phyloP scores from a whole-genome alignment of 208 protist genomes.

The Leishmania guyanensis region DNA sequence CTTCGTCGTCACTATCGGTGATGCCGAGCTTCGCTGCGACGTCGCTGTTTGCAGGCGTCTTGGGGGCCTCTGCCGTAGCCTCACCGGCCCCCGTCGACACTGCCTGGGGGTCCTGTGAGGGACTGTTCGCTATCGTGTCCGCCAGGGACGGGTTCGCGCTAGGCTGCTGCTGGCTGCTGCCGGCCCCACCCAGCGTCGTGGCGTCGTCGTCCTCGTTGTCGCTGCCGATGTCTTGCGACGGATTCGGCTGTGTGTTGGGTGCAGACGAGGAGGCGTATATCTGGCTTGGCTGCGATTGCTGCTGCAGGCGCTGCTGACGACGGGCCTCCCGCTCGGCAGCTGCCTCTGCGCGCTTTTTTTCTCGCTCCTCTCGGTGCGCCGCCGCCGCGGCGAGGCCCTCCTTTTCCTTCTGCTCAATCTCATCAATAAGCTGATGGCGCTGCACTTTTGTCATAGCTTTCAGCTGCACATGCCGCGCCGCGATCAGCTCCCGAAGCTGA shows the following conservation, averaged over 20 bases:
- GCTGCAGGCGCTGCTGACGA: conserved; percentile 25
- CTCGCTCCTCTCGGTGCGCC: conserved; percentile 44
- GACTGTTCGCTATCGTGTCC: background rate
- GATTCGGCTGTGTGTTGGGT: conserved; percentile 29
- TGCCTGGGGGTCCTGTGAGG: conserved; percentile 10
- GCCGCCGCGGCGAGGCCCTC: conserved; percentile 52
- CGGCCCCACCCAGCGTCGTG: conserved; percentile 2
- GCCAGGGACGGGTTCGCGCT: conserved; percentile 8
- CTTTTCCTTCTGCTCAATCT: conserved; percentile 63
- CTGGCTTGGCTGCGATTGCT: conserved; percentile 21
- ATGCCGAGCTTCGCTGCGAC: conserved; percentile 28
- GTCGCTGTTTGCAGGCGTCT: conserved; percentile 9
- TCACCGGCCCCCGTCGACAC: background rate
- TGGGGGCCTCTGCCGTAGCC: background rate
- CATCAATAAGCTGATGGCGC: conserved; percentile 65
- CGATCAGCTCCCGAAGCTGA: conserved; percentile 81
- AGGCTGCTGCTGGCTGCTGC: conserved; percentile 12
- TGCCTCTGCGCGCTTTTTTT: conserved; percentile 29
- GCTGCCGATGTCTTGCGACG: conserved; percentile 35
- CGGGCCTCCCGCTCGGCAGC: conserved; percentile 20
- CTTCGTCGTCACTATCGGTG: conserved; percentile 39
- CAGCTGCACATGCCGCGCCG: conserved; percentile 70
- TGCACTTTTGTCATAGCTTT: conserved; percentile 82
- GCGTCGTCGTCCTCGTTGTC: conserved; percentile 31
- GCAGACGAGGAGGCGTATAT: conserved; percentile 4